Evolutionary conservation across 257 asterid genomes (phyloP).

Genomic region (Sherardia arvensis): DNA sequence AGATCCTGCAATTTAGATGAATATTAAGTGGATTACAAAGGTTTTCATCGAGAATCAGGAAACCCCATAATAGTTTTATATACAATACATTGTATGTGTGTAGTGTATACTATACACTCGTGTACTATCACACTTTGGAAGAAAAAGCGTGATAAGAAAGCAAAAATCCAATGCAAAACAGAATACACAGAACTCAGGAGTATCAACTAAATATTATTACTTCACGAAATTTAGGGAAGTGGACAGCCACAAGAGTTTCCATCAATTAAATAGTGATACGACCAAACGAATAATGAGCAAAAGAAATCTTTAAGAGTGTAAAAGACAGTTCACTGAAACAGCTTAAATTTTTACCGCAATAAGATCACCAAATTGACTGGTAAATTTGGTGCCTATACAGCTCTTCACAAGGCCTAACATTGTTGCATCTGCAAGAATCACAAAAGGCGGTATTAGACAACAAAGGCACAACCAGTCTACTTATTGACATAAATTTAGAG

Average conservation of each 20-base stretch:
- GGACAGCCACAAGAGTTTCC: too few relatives aligned
- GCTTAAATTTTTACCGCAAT: conserved; percentile 84
- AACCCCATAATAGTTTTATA: not conserved
- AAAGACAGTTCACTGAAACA: too few relatives aligned
- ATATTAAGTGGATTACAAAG: not conserved
- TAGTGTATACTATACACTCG: too few relatives aligned
- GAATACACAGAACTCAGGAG: not conserved
- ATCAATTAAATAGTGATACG: not conserved
- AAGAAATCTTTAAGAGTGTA: not conserved
- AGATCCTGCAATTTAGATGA: conserved; percentile 48
- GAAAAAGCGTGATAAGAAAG: too few relatives aligned
- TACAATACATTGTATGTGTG: not conserved
- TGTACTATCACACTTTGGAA: too few relatives aligned
- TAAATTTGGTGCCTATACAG: conserved; percentile 92
- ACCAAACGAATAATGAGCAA: not conserved
- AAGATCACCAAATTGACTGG: conserved; percentile 89
- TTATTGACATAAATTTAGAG: not conserved
- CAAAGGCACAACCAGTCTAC: not conserved
- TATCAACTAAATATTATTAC: not conserved
- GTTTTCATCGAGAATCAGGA: not conserved
- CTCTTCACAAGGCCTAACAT: conserved; percentile 92
- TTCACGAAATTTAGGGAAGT: not conserved
- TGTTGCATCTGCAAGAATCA: conserved; percentile 51
- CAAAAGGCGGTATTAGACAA: not conserved
- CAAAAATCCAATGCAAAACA: too few relatives aligned